These are phyloP conservation scores for Coffea humblotiana DNA, from an alignment of 305 asterid species.

Conservation along the genomic window DNA sequence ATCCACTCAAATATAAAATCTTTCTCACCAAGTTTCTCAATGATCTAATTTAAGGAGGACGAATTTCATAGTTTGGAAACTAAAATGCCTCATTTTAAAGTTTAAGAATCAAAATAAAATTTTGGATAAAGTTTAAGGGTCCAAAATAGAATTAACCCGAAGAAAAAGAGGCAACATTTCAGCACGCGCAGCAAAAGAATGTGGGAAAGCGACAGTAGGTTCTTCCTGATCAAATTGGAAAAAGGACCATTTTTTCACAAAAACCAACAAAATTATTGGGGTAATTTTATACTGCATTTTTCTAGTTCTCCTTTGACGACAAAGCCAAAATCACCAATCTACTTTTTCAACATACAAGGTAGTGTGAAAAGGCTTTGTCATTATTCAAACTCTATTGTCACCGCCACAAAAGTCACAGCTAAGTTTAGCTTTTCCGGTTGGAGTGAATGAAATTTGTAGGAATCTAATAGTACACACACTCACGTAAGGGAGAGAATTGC, in stretches of 20 bases:
- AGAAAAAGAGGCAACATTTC: not conserved
- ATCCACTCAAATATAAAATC: no score
- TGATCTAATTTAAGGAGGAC: no score
- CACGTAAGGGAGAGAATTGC: not conserved
- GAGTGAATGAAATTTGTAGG: not conserved
- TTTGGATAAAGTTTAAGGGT: no score
- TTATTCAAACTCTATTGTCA: not conserved
- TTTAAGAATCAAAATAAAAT: no score
- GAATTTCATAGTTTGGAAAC: no score
- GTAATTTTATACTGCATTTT: not conserved
- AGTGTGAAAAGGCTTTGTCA: no score
- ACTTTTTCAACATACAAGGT: not conserved
- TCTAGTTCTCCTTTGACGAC: not conserved
- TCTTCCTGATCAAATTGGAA: not conserved
- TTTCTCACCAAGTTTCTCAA: no score
- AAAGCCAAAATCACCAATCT: not conserved
- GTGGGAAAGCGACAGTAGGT: not conserved
- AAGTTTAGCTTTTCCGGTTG: no score
- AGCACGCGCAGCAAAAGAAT: not conserved
- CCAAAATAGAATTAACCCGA: not conserved
- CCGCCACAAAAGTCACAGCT: not conserved
- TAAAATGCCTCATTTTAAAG: no score
- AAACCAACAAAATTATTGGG: not conserved
- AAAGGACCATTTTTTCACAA: not conserved
- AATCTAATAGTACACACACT: not conserved